These are phyloP conservation scores for Misopates orontium DNA, from an alignment of 257 asterid species.

Conservation along the genomic window DNA sequence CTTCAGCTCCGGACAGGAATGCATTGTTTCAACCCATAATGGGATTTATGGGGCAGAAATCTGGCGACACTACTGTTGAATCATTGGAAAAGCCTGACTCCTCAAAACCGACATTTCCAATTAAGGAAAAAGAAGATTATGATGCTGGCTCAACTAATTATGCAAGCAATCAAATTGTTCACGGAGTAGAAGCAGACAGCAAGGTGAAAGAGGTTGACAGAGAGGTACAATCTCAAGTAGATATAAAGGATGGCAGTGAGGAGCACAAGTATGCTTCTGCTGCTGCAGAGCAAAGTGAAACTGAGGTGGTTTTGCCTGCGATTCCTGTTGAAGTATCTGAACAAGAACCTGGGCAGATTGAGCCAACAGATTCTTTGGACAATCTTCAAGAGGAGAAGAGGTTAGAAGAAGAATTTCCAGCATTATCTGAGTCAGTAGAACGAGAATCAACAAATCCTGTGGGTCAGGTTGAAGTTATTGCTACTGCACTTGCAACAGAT, in stretches of 20 bases:
- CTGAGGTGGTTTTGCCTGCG: conserved; percentile 35
- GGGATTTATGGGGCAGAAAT: conserved; percentile 73
- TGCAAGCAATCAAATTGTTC: conserved; percentile 33
- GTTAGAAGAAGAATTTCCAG: conserved; percentile 39
- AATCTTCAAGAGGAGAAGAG: conserved; percentile 33
- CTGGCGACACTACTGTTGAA: conserved; percentile 46
- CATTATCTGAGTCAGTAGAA: conserved; percentile 33
- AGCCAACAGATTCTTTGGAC: conserved; percentile 45
- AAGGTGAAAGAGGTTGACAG: conserved; percentile 38
- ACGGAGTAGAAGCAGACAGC: conserved; percentile 42
- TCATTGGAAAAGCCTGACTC: conserved; percentile 41
- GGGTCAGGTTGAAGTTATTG: conserved; percentile 36
- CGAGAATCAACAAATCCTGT: conserved; percentile 40
- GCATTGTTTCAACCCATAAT: conserved; percentile 69
- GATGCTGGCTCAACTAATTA: conserved; percentile 36
- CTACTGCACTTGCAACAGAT: conserved; percentile 30
- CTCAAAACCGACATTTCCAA: conserved; percentile 35
- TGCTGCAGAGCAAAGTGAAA: conserved; percentile 39
- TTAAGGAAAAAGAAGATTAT: conserved; percentile 34
- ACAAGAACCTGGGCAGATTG: conserved; percentile 36
- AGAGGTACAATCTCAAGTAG: conserved; percentile 43
- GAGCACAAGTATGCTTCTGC: conserved; percentile 38
- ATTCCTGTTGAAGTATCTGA: conserved; percentile 45
- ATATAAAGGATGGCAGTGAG: conserved; percentile 32
- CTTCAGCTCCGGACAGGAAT: conserved; percentile 65